Conservation (phyloP, 257 asterid species). For the Paraleonurus japonicus region DNA sequence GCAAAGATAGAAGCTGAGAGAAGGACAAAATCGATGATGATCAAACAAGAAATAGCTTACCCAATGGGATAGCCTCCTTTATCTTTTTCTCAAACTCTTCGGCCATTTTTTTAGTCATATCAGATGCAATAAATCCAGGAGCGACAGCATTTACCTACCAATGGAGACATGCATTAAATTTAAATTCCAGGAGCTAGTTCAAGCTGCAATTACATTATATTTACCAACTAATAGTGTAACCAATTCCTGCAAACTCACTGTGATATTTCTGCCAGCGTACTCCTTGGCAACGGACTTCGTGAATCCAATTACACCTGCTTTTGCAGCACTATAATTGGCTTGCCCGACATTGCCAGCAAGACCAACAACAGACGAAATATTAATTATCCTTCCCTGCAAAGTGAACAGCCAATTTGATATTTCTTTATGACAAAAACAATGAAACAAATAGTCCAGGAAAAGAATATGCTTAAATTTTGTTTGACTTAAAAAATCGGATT, state of each 20-base stretch:
- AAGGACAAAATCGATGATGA: slow-evolving; percentile 13
- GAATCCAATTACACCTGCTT: slow-evolving; percentile 95
- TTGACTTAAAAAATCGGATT: background rate
- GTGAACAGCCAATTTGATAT: background rate
- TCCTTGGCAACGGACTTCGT: slow-evolving; percentile 94
- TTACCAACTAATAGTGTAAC: background rate
- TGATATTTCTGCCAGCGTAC: slow-evolving; percentile 80
- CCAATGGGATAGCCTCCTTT: slow-evolving; percentile 59
- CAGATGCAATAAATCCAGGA: slow-evolving; percentile 92
- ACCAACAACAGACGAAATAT: slow-evolving; percentile 90
- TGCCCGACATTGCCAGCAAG: slow-evolving; percentile 91
- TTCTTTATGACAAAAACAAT: background rate
- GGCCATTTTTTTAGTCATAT: slow-evolving; percentile 82
- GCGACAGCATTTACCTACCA: slow-evolving; percentile 83
- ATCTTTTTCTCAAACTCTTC: slow-evolving; percentile 71
- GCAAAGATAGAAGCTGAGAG: background rate
- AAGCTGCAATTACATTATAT: background rate
- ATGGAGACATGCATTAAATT: slow-evolving; percentile 9
- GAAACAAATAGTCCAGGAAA: background rate
- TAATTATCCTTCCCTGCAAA: slow-evolving; percentile 68
- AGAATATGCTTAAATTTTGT: background rate
- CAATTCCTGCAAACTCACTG: slow-evolving; percentile 41
- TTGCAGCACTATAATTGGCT: slow-evolving; percentile 95
- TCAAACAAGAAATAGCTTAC: slow-evolving; percentile 31
- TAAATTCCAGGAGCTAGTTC: slow-evolving; percentile 10